Evolutionary conservation across 495 filamentous ascomycete species (phyloP).

Genomic region (Choiromyces venosus): DNA sequence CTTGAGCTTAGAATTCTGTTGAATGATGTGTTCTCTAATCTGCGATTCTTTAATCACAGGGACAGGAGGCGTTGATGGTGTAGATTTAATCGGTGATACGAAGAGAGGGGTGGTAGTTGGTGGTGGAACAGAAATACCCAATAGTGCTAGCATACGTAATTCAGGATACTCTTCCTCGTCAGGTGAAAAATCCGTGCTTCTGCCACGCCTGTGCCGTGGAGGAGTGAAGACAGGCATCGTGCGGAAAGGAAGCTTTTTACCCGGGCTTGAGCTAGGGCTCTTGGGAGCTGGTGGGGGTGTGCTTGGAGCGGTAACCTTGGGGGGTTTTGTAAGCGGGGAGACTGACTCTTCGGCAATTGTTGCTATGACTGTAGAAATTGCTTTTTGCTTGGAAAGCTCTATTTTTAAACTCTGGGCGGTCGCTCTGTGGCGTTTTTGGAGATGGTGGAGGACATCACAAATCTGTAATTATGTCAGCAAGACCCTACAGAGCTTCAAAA

Average conservation of each 20-base stretch:
- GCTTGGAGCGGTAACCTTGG: neutral
- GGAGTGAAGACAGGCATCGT: conserved; percentile 36
- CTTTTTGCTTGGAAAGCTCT: conserved; percentile 28
- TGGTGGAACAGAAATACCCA: conserved; percentile 28
- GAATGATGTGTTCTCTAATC: conserved; percentile 12
- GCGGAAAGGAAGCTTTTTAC: conserved; percentile 27
- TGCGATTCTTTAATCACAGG: conserved; percentile 22
- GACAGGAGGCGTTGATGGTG: neutral
- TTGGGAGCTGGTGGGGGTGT: conserved; percentile 3
- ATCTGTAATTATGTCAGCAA: conserved; percentile 22
- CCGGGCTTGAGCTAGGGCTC: conserved; percentile 12
- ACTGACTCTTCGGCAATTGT: conserved; percentile 34
- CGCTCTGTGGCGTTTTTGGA: conserved; percentile 31
- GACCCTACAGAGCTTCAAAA: neutral
- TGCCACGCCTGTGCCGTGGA: conserved; percentile 23
- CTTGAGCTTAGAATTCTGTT: conserved; percentile 21
- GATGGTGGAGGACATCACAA: conserved; percentile 23
- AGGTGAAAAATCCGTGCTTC: conserved; percentile 13
- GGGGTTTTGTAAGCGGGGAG: conserved; percentile 21
- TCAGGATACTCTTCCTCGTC: conserved; percentile 29
- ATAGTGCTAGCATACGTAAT: conserved; percentile 33
- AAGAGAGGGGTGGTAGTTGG: conserved; percentile 10
- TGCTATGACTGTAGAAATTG: conserved; percentile 30
- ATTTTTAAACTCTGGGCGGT: conserved; percentile 18
- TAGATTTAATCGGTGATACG: conserved; percentile 22